Conservation (phyloP, 805 yeast species). For the Saccharomyces paradoxus region DNA sequence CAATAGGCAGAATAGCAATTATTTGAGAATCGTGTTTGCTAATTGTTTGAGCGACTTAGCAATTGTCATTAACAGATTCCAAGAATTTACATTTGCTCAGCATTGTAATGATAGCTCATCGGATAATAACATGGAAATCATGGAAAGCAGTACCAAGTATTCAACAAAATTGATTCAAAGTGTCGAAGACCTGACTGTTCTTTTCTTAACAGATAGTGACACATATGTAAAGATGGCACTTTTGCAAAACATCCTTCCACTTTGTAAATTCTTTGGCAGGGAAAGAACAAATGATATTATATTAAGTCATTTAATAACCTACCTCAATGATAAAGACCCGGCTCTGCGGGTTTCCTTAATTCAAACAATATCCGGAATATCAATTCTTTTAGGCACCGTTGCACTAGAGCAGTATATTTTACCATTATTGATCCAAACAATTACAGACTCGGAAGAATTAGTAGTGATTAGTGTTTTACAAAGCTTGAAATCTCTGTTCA, state of each 20-base stretch:
- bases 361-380: constrained; percentile 60
- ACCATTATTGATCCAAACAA: constrained; percentile 76
- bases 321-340: constrained; percentile 70
- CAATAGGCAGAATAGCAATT: constrained; percentile 30
- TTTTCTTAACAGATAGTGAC: constrained; percentile 61
- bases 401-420: constrained; percentile 81
- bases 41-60: constrained; percentile 68
- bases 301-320: constrained; percentile 84
- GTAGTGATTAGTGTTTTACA: constrained; percentile 65
- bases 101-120: constrained; percentile 19
- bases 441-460: constrained; percentile 75
- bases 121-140: constrained; percentile 13
- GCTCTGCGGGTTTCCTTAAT: constrained; percentile 65
- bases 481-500: constrained; percentile 47
- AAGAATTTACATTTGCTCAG: constrained; percentile 44
- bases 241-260: constrained; percentile 59
- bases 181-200: constrained; percentile 58
- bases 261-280: constrained; percentile 77
- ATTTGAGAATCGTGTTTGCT: constrained; percentile 63
- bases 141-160: constrained; percentile 16
- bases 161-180: constrained; percentile 24
- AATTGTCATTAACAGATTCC: constrained; percentile 50
- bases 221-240: constrained; percentile 62
- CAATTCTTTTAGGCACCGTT: constrained; percentile 72
- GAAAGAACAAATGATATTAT: constrained; percentile 84